Base-by-base conservation (phyloP, 2,329 filamentous ascomycete genomes). In the Clarireedia paspali region DNA sequence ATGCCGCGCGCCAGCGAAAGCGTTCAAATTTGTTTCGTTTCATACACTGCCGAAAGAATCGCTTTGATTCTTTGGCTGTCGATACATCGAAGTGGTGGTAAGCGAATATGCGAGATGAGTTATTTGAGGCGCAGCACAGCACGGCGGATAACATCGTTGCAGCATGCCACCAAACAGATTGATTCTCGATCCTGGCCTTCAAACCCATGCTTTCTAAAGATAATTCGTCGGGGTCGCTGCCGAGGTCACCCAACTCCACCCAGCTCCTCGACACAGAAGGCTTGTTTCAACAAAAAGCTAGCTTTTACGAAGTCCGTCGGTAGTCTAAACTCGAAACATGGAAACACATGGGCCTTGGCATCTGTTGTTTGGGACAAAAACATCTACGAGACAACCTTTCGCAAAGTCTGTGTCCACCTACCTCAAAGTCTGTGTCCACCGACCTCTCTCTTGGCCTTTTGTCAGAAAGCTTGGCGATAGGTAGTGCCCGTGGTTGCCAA, bases 381-480 rank as follows among this genome's bases (percentile, higher is more conserved):
- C 30, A 7, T 20, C 27, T 20, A 24, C 10, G 10, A 48, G 23
- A 39, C 23, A 49, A 54, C 20, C 52, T 49, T 54, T 42, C n/a
- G 34, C 17, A n/a, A 42, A 42, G 34, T 34, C 44, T 17, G 17
- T 54, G 24, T 47, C 27, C 17, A n/a, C 2, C 30, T 12, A 14
- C 30, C 9, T 47, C 17, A n/a, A 40, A 42, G 34, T 34, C 44
- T 17, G 17, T 54, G 24, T 47, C 27, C 17, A n/a, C 14, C 30
- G 4, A 34, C 30, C 9, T 47, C 30, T 26, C 17, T 53, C 36
- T 24, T 15, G 20, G 26, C 12, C 20, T 26, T 53, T 54, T 54
- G 52, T 40, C 52, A 49, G 52, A 39, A 40, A 42, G 34, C 36
- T 49, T 49, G 24, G 52, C 52, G 5, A 54, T 14, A 9, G 48